Percentiles rank a stretch among this genome's conserved stretches.
These are phyloP conservation scores for Penicillium expansum DNA, from an alignment of 2,329 filamentous ascomycete species.

Conservation along the genomic window DNA sequence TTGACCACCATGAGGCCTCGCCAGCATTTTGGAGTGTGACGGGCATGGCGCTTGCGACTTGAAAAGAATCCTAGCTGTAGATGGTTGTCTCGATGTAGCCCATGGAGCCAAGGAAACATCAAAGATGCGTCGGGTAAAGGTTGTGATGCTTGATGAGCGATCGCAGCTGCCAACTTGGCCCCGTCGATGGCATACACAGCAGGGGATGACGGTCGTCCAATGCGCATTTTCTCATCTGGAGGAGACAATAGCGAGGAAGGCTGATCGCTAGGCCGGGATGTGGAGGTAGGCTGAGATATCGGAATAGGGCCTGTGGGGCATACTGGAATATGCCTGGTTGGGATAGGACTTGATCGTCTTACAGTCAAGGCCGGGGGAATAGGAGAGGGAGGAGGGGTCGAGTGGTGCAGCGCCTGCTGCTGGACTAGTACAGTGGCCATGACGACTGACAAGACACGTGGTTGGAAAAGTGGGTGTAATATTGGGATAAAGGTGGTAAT, in stretches of 20 bases:
- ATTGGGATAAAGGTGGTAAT: neutral
- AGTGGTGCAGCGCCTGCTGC: constrained; percentile 44
- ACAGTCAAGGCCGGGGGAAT: constrained; percentile 54
- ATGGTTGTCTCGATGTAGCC: constrained; percentile 82
- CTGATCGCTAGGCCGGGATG: constrained; percentile 35
- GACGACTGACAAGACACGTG: neutral
- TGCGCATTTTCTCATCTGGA: constrained; percentile 61
- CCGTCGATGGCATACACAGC: constrained; percentile 70
- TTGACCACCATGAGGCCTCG: constrained; percentile 84
- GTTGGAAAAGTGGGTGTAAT: neutral
- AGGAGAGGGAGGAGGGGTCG: constrained; percentile 49
- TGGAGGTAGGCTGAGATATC: constrained; percentile 56
- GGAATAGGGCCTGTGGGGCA: constrained; percentile 75
- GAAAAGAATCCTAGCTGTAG: constrained; percentile 89
- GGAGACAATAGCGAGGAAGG: constrained; percentile 73
- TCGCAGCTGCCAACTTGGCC: constrained; percentile 64
- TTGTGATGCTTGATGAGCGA: constrained; percentile 74
- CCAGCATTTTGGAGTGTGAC: constrained; percentile 71
- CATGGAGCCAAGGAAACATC: constrained; percentile 96
- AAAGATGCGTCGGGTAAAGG: constrained; percentile 78
- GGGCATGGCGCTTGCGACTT: constrained; percentile 67
- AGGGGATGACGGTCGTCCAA: constrained; percentile 51
- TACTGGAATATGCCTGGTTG: constrained; percentile 87
- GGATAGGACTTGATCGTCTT: constrained; percentile 62
- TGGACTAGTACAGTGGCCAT: constrained; percentile 52